Base-by-base conservation (phyloP, 1,139 yeast genomes). In the Yamadazyma mexicana region DNA sequence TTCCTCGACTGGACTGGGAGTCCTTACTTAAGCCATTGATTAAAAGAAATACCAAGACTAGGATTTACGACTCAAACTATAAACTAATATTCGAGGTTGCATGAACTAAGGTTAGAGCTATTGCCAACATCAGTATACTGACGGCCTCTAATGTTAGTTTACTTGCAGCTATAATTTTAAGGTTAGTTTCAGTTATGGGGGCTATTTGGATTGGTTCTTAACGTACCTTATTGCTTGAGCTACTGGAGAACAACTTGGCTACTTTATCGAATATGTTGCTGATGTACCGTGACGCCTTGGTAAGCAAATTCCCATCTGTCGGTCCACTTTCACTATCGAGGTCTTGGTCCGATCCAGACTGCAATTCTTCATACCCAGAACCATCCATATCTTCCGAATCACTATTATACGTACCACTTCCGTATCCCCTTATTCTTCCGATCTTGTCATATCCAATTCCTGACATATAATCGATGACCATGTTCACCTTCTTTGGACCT, bases 21-120 rank as follows among this genome's bases (percentile, higher is more conserved):
- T 49, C 51, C 3, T 43, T 67, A 11, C 49, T 69, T 20, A 50
- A 54, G 24, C 70, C 71, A 1, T 42, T 65, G 20, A 31, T 61
- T 22, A 37, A 42, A 17, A 40, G 44, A 25, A 34, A 51, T 41
- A 42, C 53, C 27, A 35, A 42, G 34, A 23, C 64, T 14, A 48
- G 42, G 25, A 53, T 68, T 11, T 47, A 50, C 27, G 55, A 57
- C 40, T 40, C 47, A 35, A 47, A 43, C 17, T 29, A 40, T 25
- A 40, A 31, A 11, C 24, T 39, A 17, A 40, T 54, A 39, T 53
- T 44, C 43, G 43, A 52, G 39, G 24, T 18, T 25, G 23, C 35
- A 11, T 33, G 23, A 33, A 17, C 16, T 12, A 27, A 27, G 16
- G 17, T 6, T 4, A 18, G 9, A 3, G 10, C 31, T 17, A 29